Percentiles rank a stretch among this genome's conserved stretches.
Evolutionary conservation across 2,329 filamentous ascomycete species (phyloP).

Genomic region (Colletotrichum sp.): DNA sequence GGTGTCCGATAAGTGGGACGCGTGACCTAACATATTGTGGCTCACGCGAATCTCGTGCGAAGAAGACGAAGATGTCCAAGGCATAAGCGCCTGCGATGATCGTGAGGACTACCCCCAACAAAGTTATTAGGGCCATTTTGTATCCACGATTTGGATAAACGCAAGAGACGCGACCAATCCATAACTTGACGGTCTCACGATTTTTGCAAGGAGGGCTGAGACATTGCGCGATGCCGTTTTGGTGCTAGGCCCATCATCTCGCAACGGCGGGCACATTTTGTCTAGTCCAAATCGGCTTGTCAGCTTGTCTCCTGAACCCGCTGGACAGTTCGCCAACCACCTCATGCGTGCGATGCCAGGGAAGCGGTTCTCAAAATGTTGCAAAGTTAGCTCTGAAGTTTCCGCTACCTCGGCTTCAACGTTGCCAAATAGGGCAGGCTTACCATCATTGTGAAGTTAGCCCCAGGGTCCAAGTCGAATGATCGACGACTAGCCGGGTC

Average conservation of each 20-base stretch:
- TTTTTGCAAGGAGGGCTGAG: not conserved
- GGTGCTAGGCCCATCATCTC: not conserved
- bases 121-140: not conserved
- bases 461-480: not conserved
- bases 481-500: not conserved
- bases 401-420: not conserved
- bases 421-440: not conserved
- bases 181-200: not conserved
- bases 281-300: not conserved
- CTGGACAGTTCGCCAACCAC: not conserved
- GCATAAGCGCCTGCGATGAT: not conserved
- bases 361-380: not conserved
- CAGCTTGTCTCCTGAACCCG: not conserved
- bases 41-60: not conserved
- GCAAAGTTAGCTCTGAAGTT: fast-evolving
- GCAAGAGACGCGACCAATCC: not conserved
- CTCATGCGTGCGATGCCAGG: not conserved
- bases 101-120: not conserved
- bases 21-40: not conserved
- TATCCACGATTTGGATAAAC: not conserved
- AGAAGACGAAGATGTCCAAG: not conserved
- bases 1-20: slow-evolving; percentile 6
- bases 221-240: not conserved
- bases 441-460: not conserved
- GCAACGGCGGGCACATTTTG: not conserved